Evolutionary conservation across 495 filamentous ascomycete species (phyloP), one percentile per base, ranked within the genome.

Genomic region (Rhizodiscina lignyota): DNA sequence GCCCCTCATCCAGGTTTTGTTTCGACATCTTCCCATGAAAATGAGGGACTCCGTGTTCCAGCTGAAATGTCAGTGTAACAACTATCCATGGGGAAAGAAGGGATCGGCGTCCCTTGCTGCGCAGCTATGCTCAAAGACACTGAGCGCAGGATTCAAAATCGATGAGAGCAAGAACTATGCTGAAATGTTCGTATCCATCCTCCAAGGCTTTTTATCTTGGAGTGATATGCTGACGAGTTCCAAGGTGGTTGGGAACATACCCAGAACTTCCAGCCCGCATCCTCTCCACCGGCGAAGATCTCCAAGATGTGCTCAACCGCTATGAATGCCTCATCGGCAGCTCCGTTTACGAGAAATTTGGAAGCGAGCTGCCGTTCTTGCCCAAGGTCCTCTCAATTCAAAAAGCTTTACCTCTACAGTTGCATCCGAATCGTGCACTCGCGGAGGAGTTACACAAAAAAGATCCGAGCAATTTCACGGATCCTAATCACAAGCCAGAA

Each of bases 211-310:
- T n/a, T n/a, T n/a, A n/a, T n/a, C n/a, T n/a, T n/a, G 5, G 12
- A 21, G 15, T 10, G 11, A 17, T n/a, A 20, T 19, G 21, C 5
- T 44, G 21, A 45, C 33, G 1, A 21, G 18, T 21, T 39, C 8
- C 77, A 60, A 78, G 83, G 64, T 85, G 80, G 82, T 74, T 86
- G 60, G 79, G 80, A 2, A 81, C 81, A 26, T 83, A 86, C 40
- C 80, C 80, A 0, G 69, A 67, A 15, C 71, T 73, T 24, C 79
- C 78, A 0, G 75, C 76, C 2, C 67, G 66, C 31, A 58, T 77
- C 8, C 49, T 80, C 2, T 52, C 60, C 2, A 76, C 67, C 0
- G 75, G 72, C 5, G 69, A 81, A 38, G 62, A 66, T 2, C 63
- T 91, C 2, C 62, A 70, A 29, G 68, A 77, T 5, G 65, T 80